phyloP scores from a whole-genome alignment of 78 protist species.

The Planoprotostelium fungivorum region DNA sequence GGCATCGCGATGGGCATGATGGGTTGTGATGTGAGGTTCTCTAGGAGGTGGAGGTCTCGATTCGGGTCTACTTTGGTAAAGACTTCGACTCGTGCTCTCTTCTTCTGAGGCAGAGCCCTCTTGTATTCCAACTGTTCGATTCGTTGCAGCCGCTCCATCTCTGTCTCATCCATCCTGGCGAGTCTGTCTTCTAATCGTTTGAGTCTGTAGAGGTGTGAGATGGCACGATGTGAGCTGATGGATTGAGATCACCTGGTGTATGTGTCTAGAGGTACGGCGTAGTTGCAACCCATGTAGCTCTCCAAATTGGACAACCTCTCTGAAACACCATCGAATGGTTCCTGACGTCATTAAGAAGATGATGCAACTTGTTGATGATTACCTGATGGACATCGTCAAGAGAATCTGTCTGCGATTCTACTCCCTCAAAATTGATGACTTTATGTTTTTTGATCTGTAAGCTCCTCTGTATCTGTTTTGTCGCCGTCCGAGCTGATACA shows the following conservation, averaged over 20 bases:
- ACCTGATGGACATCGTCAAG: neutral
- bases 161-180: neutral
- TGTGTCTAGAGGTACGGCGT: neutral
- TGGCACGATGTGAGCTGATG: neutral
- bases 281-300: neutral
- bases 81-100: neutral
- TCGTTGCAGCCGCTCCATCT: too few species aligned
- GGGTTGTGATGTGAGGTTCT: neutral
- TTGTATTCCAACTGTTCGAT: neutral
- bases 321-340: neutral
- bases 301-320: neutral
- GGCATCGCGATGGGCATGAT: neutral
- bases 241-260: neutral
- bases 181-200: neutral
- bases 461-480: neutral
- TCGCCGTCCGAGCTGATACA: neutral
- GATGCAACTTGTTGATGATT: too few species aligned
- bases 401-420: too few species aligned
- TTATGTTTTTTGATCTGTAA: neutral
- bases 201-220: neutral
- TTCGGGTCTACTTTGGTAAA: neutral
- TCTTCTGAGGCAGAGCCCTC: neutral
- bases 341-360: too few species aligned
- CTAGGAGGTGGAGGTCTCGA: neutral
- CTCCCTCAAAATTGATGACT: neutral